Percentiles rank a stretch among this genome's conserved stretches.
phyloP scores from a whole-genome alignment of 2,329 filamentous ascomycete species.

The Berkeleyomyces basicola region DNA sequence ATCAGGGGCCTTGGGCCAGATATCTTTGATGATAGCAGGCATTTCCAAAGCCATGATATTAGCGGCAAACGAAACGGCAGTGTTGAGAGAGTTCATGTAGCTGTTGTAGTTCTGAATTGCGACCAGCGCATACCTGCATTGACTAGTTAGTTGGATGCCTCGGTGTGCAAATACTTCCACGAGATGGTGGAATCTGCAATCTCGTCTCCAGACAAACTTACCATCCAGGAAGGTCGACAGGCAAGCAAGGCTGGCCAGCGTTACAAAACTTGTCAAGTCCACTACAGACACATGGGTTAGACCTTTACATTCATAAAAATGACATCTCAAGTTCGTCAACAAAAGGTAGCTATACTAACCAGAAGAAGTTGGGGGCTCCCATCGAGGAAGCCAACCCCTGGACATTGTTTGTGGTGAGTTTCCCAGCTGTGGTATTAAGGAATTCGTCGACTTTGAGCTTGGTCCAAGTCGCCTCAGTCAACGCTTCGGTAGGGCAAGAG shows the following conservation, averaged over 20 bases:
- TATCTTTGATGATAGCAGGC: constrained; percentile 11
- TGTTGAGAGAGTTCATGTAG: constrained; percentile 15
- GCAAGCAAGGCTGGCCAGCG: constrained; percentile 14
- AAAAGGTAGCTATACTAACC: not conserved
- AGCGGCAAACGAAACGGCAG: constrained; percentile 12
- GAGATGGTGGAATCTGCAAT: not conserved
- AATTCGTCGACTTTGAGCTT: constrained; percentile 2
- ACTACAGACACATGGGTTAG: not conserved
- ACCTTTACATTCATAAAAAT: no score
- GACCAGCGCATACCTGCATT: constrained; percentile 5
- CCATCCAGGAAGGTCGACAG: constrained; percentile 11
- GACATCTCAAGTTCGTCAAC: not conserved
- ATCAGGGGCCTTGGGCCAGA: constrained; percentile 12
- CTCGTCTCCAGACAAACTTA: not conserved
- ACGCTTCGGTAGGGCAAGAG: not conserved
- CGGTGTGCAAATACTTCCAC: not conserved
- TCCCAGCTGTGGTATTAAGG: not conserved
- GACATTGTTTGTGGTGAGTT: constrained; percentile 6
- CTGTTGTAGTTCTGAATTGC: constrained; percentile 13
- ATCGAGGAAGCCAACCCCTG: constrained; percentile 10
- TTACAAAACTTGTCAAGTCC: constrained; percentile 11
- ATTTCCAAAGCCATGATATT: constrained; percentile 13
- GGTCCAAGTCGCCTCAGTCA: not conserved
- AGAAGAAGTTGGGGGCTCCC: constrained; percentile 15
- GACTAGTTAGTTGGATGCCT: not conserved